A percentile compares a stretch with the other conserved stretches of the same genome.
Evolutionary conservation across 2,329 filamentous ascomycete species (phyloP).

Genomic region (Fusarium sambucinum): DNA sequence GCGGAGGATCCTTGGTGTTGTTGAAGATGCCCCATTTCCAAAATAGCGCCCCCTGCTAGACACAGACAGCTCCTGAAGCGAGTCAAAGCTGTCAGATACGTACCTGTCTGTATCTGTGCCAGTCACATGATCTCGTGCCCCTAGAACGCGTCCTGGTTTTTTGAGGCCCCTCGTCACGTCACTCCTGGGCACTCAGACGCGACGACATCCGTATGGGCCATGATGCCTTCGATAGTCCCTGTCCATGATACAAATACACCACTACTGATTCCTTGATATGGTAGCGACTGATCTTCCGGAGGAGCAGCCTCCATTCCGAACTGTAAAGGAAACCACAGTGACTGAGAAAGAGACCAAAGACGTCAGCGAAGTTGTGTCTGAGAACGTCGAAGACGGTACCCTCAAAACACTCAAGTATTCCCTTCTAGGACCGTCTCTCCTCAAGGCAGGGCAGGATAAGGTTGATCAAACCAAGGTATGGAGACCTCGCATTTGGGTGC

Average conservation of each 20-base stretch:
- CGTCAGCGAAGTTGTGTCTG: slow-evolving; percentile 13
- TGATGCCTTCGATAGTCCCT: slow-evolving; percentile 35
- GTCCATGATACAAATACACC: slow-evolving; percentile 5
- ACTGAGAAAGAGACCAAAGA: slow-evolving; percentile 12
- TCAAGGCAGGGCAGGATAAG: slow-evolving; percentile 91
- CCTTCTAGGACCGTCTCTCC: slow-evolving; percentile 88
- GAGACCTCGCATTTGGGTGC: not conserved
- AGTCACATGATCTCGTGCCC: slow-evolving; percentile 45
- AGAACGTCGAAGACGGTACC: slow-evolving; percentile 17
- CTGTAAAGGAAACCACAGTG: slow-evolving; percentile 11
- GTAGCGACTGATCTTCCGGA: slow-evolving; percentile 24
- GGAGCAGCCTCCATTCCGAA: slow-evolving; percentile 27
- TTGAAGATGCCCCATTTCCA: slow-evolving; percentile 44
- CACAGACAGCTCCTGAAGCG: slow-evolving; percentile 10
- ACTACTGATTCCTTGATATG: slow-evolving; percentile 38
- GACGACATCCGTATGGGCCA: slow-evolving; percentile 31
- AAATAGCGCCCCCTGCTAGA: slow-evolving; percentile 43
- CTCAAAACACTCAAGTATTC: slow-evolving; percentile 82
- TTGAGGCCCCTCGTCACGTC: slow-evolving; percentile 40
- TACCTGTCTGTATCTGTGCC: rapidly evolving
- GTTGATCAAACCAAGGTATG: slow-evolving; percentile 89
- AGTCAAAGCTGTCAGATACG: not conserved
- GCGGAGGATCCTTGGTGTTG: slow-evolving; percentile 44
- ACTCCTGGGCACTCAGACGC: slow-evolving; percentile 32
- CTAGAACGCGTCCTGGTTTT: slow-evolving; percentile 29